A percentile compares a stretch with the other conserved stretches of the same genome.
Evolutionary conservation across 2,329 filamentous ascomycete species (phyloP).

Genomic region (Talaromyces verruculosus): DNA sequence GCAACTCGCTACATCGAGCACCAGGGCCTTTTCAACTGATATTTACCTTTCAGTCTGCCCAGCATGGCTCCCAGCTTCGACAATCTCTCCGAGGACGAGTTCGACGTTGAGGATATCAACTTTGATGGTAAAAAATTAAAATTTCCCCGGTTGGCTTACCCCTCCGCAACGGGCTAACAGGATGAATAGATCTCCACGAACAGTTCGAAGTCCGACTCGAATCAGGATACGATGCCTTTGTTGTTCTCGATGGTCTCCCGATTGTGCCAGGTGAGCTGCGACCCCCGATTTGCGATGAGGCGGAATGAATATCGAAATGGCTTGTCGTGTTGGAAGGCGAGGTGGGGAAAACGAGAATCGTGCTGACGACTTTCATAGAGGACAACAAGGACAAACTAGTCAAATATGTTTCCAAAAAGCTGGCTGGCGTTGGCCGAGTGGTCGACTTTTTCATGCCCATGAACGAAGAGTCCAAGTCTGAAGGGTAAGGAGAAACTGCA

Average conservation of each 20-base stretch:
- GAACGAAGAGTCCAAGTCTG: conserved; percentile 78
- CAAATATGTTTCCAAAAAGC: conserved; percentile 93
- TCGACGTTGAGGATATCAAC: conserved; percentile 91
- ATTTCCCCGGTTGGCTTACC: conserved; percentile 24
- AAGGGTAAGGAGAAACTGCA: conserved; percentile 63
- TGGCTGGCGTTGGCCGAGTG: conserved; percentile 82
- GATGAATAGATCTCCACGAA: conserved; percentile 70
- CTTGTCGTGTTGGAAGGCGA: not conserved
- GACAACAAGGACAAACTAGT: conserved; percentile 91
- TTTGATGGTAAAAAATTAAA: conserved; percentile 60
- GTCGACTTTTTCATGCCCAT: conserved; percentile 93
- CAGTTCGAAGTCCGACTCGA: conserved; percentile 96
- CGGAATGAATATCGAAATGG: not conserved
- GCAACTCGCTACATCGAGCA: conserved; percentile 15
- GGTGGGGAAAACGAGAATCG: not conserved
- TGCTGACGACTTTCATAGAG: conserved; percentile 47
- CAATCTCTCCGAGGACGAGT: conserved; percentile 84
- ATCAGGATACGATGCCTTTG: conserved; percentile 92
- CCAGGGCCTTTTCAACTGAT: conserved; percentile 25
- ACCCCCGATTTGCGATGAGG: not conserved
- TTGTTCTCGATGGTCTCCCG: conserved; percentile 92
- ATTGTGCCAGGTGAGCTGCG: conserved; percentile 55
- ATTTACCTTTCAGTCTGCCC: conserved; percentile 31
- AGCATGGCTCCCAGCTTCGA: conserved; percentile 95
- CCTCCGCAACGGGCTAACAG: conserved; percentile 30